phyloP scores from a whole-genome alignment of 495 filamentous ascomycete species.

The Xylaria scruposa region DNA sequence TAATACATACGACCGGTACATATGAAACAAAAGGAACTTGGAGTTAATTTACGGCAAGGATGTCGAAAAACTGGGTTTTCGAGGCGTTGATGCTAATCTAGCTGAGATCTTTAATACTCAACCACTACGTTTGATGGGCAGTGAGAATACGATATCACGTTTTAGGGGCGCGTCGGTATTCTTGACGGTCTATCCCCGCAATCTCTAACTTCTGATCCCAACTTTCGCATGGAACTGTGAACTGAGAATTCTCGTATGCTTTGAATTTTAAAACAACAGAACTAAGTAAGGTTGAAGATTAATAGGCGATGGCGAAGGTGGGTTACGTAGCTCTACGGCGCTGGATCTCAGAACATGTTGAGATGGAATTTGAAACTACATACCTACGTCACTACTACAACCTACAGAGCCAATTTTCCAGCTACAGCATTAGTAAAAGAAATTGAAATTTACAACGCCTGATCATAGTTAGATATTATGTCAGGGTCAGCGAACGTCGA shows the following conservation, averaged over 20 bases:
- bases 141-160: slow-evolving; percentile 17
- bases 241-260: background rate
- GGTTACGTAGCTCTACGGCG: background rate
- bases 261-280: background rate
- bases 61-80: background rate
- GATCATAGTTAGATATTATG: background rate
- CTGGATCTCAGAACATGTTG: background rate
- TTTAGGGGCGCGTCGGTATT: background rate
- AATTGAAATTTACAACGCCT: background rate
- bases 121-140: background rate
- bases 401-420: background rate
- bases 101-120: slow-evolving; percentile 10
- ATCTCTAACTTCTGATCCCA: background rate
- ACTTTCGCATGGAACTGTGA: background rate
- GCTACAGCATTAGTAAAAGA: background rate
- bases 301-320: background rate
- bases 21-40: slow-evolving; percentile 7
- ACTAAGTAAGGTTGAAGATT: background rate
- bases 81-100: background rate
- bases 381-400: background rate
- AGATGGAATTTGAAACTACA: background rate
- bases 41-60: slow-evolving; percentile 14
- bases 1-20: slow-evolving; percentile 46
- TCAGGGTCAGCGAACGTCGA: background rate
- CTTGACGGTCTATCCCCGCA: background rate